Evolutionary conservation across 2,329 filamentous ascomycete genomes (phyloP), one percentile per base, ranked within the genome.

Genomic region (Botryotinia narcissicola): DNA sequence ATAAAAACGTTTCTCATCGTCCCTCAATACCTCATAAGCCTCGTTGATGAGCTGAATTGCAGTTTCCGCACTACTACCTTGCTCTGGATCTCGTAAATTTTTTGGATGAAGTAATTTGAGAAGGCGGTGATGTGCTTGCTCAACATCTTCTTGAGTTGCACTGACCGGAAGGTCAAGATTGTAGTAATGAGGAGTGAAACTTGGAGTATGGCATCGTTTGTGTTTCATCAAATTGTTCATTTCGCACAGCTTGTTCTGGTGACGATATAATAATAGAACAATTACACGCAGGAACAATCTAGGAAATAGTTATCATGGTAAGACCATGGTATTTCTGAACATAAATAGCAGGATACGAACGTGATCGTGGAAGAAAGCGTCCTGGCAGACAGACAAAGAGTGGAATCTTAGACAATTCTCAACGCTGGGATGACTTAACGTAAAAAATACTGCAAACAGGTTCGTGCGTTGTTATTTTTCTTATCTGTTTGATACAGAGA

Each of bases 131-230:
- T 73, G 40, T 48, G 71, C 40, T 25, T 60, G 22, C 25, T 51
- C 40, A 18, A 73, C 35, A 6, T 73, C 22, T 18, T 29, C 18
- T 32, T 16, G 25, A 8, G 54, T 60, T 16, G 71, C 71, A 61
- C 61, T 25, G 12, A 32, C 25, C 8, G 63, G 71, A 42, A 73
- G 16, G 22, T 60, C 42, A 37, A 73, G 71, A 37, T 73, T 73
- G 51, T 68, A 72, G 42, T 72, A 68, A 44, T 72, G 70, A n/a
- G 62, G 48, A 12, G 18, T 68, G 18, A 44, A 44, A 8, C 32
- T 29, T 12, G 64, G 64, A 54, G 35, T 68, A 18, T 3, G 18
- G n/a, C 51, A 69, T 44, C 1, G 6, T 18, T 32, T 6, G 14
- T 18, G 8, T 57, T 57, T n/a, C 29, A 7, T 3, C 66, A 42